These are phyloP conservation scores for Canariomyces notabilis DNA, from an alignment of 2,329 filamentous ascomycete species.

Conservation along the genomic window DNA sequence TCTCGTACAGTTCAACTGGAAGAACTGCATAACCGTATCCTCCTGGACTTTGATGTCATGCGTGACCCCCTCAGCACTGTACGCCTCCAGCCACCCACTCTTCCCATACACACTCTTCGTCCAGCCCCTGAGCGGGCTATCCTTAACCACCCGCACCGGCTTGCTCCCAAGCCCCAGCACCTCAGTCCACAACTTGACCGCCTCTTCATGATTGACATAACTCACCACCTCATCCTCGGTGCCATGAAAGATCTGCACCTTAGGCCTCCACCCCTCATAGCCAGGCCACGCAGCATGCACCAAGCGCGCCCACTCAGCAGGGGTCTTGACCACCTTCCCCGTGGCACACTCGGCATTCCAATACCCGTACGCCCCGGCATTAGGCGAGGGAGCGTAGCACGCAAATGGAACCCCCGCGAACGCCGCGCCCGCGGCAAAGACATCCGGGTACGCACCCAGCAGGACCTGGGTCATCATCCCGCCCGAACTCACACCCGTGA, in stretches of 20 bases:
- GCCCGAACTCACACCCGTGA: constrained; percentile 46
- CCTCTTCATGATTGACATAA: constrained; percentile 50
- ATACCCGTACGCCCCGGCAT: constrained; percentile 29
- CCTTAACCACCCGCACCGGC: constrained; percentile 26
- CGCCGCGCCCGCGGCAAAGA: constrained; percentile 46
- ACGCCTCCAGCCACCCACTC: constrained; percentile 36
- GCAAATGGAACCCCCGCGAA: constrained; percentile 42
- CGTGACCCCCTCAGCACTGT: constrained; percentile 34
- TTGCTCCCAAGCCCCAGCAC: constrained; percentile 32
- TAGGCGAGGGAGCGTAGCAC: constrained; percentile 41
- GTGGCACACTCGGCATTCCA: constrained; percentile 51
- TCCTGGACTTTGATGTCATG: constrained; percentile 39
- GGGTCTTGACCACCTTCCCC: constrained; percentile 38
- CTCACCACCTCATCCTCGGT: constrained; percentile 46
- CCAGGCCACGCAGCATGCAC: constrained; percentile 42
- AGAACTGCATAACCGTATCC: constrained; percentile 33
- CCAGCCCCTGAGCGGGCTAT: constrained; percentile 35
- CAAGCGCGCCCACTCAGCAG: constrained; percentile 32
- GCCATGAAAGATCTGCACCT: constrained; percentile 55
- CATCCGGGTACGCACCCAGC: constrained; percentile 46
- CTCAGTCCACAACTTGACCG: constrained; percentile 49
- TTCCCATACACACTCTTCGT: constrained; percentile 34
- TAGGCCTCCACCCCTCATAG: constrained; percentile 47
- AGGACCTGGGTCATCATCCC: constrained; percentile 55
- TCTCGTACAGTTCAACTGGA: constrained; percentile 32